Evolutionary conservation across 768 basidiomycete genomes (phyloP), one percentile per base, ranked within the genome.

Genomic region (Omphalotus guepiniiformis): DNA sequence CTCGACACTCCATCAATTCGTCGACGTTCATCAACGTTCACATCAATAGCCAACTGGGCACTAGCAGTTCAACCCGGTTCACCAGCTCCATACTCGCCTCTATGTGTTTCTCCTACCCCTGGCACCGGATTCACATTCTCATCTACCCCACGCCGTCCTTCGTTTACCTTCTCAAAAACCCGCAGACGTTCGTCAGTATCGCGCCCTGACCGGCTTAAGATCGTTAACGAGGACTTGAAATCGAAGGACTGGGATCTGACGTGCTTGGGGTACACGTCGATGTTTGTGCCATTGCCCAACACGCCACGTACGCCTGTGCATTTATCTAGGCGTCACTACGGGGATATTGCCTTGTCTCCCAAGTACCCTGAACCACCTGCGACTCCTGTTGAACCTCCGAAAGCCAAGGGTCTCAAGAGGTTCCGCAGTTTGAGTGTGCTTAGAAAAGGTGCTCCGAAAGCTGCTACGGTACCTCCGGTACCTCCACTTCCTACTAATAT

Each of bases 41-140:
- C 74, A 2, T 57, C 70, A 30, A 84, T 88, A 38, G 57, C 74
- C 13, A 53, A 76, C 30, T 89, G 86, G 86, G 82, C 78, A 4
- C 65, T 78, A 16, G 71, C 67, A 52, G 82, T 88, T 46, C 79
- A 83, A 48, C 86, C 85, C 4, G 85, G 85, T 5, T 81, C 85
- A 13, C 85, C 85, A 3, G 70, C 63, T 0, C 67, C 72, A 9
- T 41, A 56, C n/a, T 64, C 71, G 28, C 71, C 64, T 9, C 47
- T n/a, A n/a, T n/a, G n/a, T n/a, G n/a, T n/a, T n/a, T n/a, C n/a
- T n/a, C n/a, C n/a, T n/a, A n/a, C n/a, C n/a, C n/a, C n/a, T n/a
- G n/a, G n/a, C n/a, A n/a, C n/a, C n/a, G n/a, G n/a, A n/a, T n/a
- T n/a, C n/a, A n/a, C n/a, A n/a, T n/a, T n/a, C n/a, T n/a, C n/a